Conservation (phyloP, 75 land plant species). For the Selaginella moellendorffii region DNA sequence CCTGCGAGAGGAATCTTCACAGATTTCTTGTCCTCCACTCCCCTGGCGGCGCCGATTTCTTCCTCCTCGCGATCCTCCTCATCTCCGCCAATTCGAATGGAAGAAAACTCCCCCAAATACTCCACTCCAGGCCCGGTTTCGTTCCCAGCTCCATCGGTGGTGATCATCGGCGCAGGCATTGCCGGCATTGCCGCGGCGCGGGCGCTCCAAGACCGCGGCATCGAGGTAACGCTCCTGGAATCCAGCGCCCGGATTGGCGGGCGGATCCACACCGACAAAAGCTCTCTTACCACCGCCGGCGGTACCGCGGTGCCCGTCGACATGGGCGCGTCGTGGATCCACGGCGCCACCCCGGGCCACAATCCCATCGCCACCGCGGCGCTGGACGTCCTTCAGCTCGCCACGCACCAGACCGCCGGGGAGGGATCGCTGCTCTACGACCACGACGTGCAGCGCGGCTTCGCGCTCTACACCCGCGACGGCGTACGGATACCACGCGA, state of each 20-base stretch:
- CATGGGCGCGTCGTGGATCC: neutral
- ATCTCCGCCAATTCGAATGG: too few relatives aligned
- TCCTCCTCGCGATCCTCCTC: too few relatives aligned
- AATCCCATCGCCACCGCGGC: neutral
- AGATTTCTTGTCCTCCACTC: too few relatives aligned
- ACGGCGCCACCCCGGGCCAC: neutral
- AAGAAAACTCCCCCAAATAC: too few relatives aligned
- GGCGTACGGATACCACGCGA: neutral
- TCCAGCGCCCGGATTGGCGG: neutral
- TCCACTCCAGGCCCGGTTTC: neutral
- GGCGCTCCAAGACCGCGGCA: neutral
- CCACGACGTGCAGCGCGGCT: neutral
- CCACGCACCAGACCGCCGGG: neutral
- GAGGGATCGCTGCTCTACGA: neutral
- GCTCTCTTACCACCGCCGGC: neutral
- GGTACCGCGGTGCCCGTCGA: neutral
- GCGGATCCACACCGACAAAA: neutral
- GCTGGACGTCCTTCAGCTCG: neutral
- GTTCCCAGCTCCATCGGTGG: neutral
- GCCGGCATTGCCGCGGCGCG: neutral
- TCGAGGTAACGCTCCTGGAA: neutral
- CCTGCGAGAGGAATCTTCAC: too few relatives aligned
- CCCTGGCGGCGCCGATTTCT: too few relatives aligned
- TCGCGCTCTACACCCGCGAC: neutral
- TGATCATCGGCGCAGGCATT: neutral